Evolutionary conservation across 164 flowering plant genomes (phyloP).

Genomic region (Magnolia sinica): DNA sequence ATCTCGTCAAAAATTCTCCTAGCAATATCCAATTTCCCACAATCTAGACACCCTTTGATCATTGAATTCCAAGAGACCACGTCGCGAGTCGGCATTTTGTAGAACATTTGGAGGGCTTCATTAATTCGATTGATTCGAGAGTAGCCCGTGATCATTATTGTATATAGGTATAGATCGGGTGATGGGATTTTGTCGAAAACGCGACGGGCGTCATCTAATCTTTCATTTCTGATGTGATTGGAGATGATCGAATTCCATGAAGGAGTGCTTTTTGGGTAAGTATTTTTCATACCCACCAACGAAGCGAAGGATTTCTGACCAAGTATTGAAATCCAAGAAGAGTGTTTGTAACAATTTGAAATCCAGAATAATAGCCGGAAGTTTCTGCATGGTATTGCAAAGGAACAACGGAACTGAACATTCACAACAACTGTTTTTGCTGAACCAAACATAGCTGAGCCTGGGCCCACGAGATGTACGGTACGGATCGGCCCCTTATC

Average conservation of each 20-base stretch:
- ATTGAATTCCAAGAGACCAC: slow-evolving; percentile 19
- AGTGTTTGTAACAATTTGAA: background rate
- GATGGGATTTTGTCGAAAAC: slow-evolving; percentile 9
- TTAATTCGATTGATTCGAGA: background rate
- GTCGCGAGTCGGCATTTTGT: slow-evolving; percentile 15
- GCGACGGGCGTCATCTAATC: slow-evolving; percentile 11
- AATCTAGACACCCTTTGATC: slow-evolving; percentile 12
- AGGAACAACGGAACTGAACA: background rate
- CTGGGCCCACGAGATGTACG: too few relatives aligned
- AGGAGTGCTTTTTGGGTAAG: background rate
- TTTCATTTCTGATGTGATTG: slow-evolving; percentile 6
- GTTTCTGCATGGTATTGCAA: background rate
- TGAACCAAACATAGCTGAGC: too few relatives aligned
- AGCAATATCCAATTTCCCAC: slow-evolving; percentile 16
- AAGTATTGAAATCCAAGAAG: background rate
- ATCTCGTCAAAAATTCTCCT: slow-evolving; percentile 14
- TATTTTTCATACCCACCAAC: background rate
- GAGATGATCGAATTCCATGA: slow-evolving; percentile 7
- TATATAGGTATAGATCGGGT: slow-evolving; percentile 12
- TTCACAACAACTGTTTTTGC: too few relatives aligned
- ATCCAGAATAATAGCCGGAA: slow-evolving; percentile 1
- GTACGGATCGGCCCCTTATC: too few relatives aligned
- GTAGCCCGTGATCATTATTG: slow-evolving; percentile 10
- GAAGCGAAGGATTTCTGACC: slow-evolving; percentile 2
- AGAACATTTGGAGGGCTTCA: slow-evolving; percentile 11